Conservation (phyloP, 208 protist species). For the Porcisia deanei region DNA sequence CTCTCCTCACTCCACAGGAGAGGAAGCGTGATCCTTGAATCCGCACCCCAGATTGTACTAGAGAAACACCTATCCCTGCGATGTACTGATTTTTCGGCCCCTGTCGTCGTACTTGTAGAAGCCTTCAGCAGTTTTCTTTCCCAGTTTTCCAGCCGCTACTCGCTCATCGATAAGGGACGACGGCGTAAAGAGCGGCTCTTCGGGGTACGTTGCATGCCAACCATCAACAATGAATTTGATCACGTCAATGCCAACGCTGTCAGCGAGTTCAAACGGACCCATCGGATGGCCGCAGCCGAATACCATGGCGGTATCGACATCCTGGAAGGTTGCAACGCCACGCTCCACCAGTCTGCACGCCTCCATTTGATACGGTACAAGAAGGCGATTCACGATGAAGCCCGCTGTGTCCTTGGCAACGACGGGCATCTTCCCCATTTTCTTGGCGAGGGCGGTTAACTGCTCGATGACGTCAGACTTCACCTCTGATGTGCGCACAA, state of each 20-base stretch:
- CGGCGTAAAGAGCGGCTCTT: slow-evolving; percentile 68
- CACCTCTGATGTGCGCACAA: slow-evolving; percentile 67
- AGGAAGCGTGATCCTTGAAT: too few species aligned
- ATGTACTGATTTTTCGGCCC: slow-evolving; percentile 19
- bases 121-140: slow-evolving; percentile 86
- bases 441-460: slow-evolving; percentile 49
- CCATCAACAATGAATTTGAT: slow-evolving; percentile 64
- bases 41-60: neutral
- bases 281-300: slow-evolving; percentile 90
- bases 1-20: too few species aligned
- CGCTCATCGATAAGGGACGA: slow-evolving; percentile 49
- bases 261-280: slow-evolving; percentile 87
- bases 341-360: slow-evolving; percentile 78
- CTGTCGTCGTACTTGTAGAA: slow-evolving; percentile 85
- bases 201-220: slow-evolving; percentile 67
- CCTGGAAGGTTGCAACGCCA: slow-evolving; percentile 68
- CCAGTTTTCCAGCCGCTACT: slow-evolving; percentile 77
- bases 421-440: slow-evolving; percentile 70
- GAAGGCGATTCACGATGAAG: slow-evolving; percentile 92
- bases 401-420: slow-evolving; percentile 82
- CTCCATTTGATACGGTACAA: slow-evolving; percentile 83
- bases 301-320: slow-evolving; percentile 91
- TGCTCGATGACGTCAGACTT: slow-evolving; percentile 46
- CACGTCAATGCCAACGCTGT: slow-evolving; percentile 82
- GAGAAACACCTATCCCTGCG: too few species aligned